Evolutionary conservation across 2,329 filamentous ascomycete species (phyloP).

Genomic region (Penicillium sp.): DNA sequence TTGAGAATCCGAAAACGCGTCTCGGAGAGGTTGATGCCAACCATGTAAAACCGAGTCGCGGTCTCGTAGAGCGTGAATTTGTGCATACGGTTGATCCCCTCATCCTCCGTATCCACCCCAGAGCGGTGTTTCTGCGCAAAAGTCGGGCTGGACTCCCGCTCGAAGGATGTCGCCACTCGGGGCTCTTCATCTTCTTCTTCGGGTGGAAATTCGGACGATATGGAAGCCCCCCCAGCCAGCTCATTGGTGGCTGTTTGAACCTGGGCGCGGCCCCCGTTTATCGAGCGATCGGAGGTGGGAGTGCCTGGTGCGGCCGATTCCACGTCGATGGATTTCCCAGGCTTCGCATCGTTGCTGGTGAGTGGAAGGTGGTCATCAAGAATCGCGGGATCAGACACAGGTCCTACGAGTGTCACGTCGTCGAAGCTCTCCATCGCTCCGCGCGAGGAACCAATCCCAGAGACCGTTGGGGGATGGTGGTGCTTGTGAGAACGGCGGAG

Average conservation of each 20-base stretch:
- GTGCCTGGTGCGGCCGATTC: constrained; percentile 20
- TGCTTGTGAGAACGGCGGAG: not conserved
- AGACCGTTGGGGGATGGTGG: not conserved
- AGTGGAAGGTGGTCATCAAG: constrained; percentile 22
- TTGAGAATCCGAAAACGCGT: constrained; percentile 88
- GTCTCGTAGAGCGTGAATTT: constrained; percentile 99
- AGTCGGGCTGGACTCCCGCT: constrained; percentile 46
- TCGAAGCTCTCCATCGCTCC: constrained; percentile 46
- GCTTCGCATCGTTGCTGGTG: constrained; percentile 14
- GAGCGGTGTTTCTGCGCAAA: constrained; percentile 45
- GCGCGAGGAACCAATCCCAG: not conserved
- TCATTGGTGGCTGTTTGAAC: constrained; percentile 26
- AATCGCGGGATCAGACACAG: constrained; percentile 21
- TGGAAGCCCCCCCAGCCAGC: constrained; percentile 19
- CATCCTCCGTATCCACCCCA: constrained; percentile 44
- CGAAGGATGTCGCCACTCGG: constrained; percentile 49
- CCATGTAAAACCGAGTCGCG: constrained; percentile 87
- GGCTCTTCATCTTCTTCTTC: constrained; percentile 52
- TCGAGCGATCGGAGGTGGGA: constrained; percentile 20
- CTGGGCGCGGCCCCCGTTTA: constrained; percentile 9
- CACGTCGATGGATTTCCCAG: constrained; percentile 18
- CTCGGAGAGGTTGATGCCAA: constrained; percentile 89
- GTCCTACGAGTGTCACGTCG: constrained; percentile 36
- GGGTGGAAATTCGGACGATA: constrained; percentile 33
- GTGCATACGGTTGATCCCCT: constrained; percentile 71